phyloP scores from a whole-genome alignment of 2,329 filamentous ascomycete genomes.

The Dactylellina sp. region DNA sequence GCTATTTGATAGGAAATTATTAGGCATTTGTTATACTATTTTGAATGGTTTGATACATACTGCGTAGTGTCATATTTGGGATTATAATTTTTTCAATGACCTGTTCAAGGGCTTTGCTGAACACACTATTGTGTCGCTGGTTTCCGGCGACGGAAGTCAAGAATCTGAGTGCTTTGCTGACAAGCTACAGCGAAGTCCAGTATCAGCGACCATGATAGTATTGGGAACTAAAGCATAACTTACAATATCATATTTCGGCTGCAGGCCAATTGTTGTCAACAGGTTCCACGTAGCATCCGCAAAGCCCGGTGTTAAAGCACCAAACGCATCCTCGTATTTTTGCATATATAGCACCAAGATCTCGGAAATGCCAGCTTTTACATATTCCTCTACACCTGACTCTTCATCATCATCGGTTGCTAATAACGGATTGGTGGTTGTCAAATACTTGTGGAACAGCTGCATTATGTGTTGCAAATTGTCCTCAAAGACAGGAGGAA shows the following conservation, averaged over 20 bases:
- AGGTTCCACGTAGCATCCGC: constrained; percentile 91
- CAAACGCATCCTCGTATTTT: constrained; percentile 96
- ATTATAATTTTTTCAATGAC: constrained; percentile 96
- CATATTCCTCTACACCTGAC: constrained; percentile 82
- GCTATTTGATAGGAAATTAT: constrained; percentile 66
- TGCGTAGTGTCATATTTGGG: constrained; percentile 86
- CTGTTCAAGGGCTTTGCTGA: constrained; percentile 86
- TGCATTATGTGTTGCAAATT: constrained; percentile 80
- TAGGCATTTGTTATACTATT: neutral
- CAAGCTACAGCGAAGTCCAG: constrained; percentile 68
- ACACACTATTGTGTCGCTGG: constrained; percentile 80
- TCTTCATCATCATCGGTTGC: constrained; percentile 90
- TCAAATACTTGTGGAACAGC: constrained; percentile 91
- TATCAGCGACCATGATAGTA: neutral
- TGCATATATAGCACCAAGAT: constrained; percentile 87
- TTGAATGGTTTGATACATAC: constrained; percentile 38
- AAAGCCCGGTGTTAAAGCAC: constrained; percentile 81
- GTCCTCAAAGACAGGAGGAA: constrained; percentile 93
- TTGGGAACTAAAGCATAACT: constrained; percentile 24
- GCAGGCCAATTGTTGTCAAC: constrained; percentile 83
- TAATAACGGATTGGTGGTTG: constrained; percentile 85
- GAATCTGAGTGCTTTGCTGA: constrained; percentile 94
- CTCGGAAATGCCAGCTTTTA: constrained; percentile 94
- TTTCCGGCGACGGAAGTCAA: constrained; percentile 87
- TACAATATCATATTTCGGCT: constrained; percentile 88